Base-by-base conservation (phyloP, 257 asterid genomes). In the Echites panduratus region DNA sequence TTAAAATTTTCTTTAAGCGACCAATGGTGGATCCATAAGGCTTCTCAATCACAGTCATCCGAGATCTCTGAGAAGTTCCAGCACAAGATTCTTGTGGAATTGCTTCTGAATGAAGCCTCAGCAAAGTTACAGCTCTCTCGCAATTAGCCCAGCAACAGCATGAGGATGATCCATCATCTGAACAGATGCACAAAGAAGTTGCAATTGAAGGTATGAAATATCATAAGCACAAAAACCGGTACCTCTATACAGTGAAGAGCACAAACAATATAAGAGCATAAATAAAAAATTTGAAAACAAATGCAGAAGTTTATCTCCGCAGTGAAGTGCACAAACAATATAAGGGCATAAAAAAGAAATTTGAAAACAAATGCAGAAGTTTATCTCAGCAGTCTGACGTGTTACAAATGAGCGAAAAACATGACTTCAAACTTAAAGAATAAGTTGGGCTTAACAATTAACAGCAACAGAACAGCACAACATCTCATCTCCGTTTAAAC, bases 131-230 rank as follows among this genome's bases (percentile, higher is more conserved):
- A 82, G 96, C 93, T 22, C 45, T 82, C 64, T 88, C 88, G 17
- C 83, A 69, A 77, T 87, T 83, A 8, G 84, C 86, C 98, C 97
- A 94, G 82, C 96, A 87, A 76, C 96, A 91, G 78, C 91, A 89
- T 19, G 82, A 75, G 69, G 90, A 79, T 66, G 97, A 87, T 29
- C 96, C 98, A 56, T 89, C 93, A 83, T 91, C 98, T 89, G 59
- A 70, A 78, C 50, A 77, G 59, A 53, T 53, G 69, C 64, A 79
- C 72, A 40, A 20, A 24, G 40, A 22, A 72, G 19, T 52, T 50
- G 44, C 48, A 54, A 32, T 40, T 53, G 50, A 66, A 13, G 17
- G 53, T 47, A 12, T 1, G 3, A 49, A 49, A 49, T 49, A 16
- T 49, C 5, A 49, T 20, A 49, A 49, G n/a, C n/a, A 49, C 56